These are phyloP conservation scores for Exsudoporus floridanus DNA, from an alignment of 1,284 basidiomycete species.

Conservation along the genomic window DNA sequence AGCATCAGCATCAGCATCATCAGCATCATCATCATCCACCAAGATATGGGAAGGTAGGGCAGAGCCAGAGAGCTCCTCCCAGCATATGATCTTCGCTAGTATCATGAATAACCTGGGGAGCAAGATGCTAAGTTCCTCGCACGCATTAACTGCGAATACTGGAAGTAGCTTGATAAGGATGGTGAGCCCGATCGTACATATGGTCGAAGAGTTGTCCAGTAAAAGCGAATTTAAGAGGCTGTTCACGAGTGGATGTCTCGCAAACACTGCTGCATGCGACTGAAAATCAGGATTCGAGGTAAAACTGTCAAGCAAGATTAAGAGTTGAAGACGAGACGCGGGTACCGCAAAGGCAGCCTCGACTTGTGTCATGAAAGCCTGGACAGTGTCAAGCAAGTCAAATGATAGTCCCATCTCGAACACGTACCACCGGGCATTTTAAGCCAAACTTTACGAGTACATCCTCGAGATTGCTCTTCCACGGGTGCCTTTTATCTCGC, in stretches of 20 bases:
- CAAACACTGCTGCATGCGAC: slow-evolving; percentile 50
- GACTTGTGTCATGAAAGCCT: slow-evolving; percentile 69
- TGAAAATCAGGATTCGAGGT: slow-evolving; percentile 55
- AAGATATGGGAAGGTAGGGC: slow-evolving; percentile 25
- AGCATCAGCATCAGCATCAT: slow-evolving; percentile 41
- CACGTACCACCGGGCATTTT: slow-evolving; percentile 59
- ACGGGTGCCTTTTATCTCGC: slow-evolving; percentile 55
- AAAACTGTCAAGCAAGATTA: slow-evolving; percentile 61
- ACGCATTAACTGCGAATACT: slow-evolving; percentile 63
- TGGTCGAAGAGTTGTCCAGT: slow-evolving; percentile 70
- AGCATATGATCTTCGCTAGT: slow-evolving; percentile 67
- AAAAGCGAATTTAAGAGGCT: slow-evolving; percentile 62
- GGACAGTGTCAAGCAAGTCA: slow-evolving; percentile 13
- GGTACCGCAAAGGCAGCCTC: slow-evolving; percentile 59
- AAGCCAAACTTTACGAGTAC: slow-evolving; percentile 64
- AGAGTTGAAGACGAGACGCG: slow-evolving; percentile 62
- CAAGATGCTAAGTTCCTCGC: slow-evolving; percentile 50
- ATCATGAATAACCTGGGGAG: slow-evolving; percentile 65
- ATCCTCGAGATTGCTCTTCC: slow-evolving; percentile 77
- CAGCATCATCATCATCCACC: slow-evolving; percentile 41
- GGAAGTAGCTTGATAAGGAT: slow-evolving; percentile 72
- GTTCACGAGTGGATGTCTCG: slow-evolving; percentile 59
- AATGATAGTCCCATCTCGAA: slow-evolving; percentile 13
- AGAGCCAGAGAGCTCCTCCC: slow-evolving; percentile 53
- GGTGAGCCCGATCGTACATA: slow-evolving; percentile 59